phyloP scores from a whole-genome alignment of 2,329 filamentous ascomycete species.

The Alternaria consortialis region DNA sequence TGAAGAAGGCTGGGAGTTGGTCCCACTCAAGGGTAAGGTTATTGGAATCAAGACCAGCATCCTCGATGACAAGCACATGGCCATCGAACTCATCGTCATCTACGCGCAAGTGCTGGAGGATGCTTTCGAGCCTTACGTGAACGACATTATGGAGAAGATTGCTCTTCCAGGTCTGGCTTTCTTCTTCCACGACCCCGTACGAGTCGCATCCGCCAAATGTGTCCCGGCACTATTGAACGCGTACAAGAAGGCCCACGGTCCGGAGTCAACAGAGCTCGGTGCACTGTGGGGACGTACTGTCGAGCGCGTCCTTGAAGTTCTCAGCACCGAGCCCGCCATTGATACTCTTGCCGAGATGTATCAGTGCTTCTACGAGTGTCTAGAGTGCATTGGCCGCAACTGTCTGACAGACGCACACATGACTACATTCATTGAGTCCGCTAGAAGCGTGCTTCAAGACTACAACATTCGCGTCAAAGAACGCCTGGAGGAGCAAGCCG shows the following conservation, averaged over 20 bases:
- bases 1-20: slow-evolving; percentile 96
- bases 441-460: slow-evolving; percentile 86
- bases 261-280: slow-evolving; percentile 79
- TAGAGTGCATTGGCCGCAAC: slow-evolving; percentile 90
- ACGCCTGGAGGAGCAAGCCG: slow-evolving; percentile 83
- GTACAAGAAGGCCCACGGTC: slow-evolving; percentile 90
- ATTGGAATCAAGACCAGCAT: slow-evolving; percentile 98
- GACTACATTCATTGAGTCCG: slow-evolving; percentile 85
- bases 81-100: slow-evolving; percentile 97
- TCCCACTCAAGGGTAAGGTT: slow-evolving; percentile 96
- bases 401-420: slow-evolving; percentile 82
- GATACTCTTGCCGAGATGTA: slow-evolving; percentile 99
- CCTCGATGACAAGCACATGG: slow-evolving; percentile 98
- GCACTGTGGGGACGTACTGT: slow-evolving; percentile 85
- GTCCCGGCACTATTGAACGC: slow-evolving; percentile 92
- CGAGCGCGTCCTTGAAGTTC: slow-evolving; percentile 89
- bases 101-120: slow-evolving; percentile 96
- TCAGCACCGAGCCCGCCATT: slow-evolving; percentile 92
- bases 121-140: slow-evolving; percentile 89
- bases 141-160: slow-evolving; percentile 95
- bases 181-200: slow-evolving; percentile 98
- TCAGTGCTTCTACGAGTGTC: slow-evolving; percentile 98
- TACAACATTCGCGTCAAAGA: slow-evolving; percentile 87
- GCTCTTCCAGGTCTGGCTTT: slow-evolving; percentile 92
- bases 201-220: slow-evolving; percentile 92